Evolutionary conservation across 306 rosid species (phyloP).

Genomic region (Cucurbita ficifolia): DNA sequence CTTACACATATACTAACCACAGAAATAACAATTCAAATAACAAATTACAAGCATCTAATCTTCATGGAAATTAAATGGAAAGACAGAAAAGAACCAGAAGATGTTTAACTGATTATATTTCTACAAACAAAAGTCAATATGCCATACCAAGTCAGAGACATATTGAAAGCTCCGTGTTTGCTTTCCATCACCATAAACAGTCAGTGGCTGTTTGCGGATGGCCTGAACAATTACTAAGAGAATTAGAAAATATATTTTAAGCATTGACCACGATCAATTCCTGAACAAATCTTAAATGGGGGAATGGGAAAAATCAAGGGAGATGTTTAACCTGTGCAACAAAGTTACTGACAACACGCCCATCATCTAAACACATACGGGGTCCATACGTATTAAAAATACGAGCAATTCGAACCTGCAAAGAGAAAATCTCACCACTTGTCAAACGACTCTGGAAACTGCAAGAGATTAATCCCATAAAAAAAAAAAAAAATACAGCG

Average conservation of each 20-base stretch:
- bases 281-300: neutral
- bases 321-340: slow-evolving; percentile 10
- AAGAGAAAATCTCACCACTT: neutral
- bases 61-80: neutral
- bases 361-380: slow-evolving; percentile 12
- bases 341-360: slow-evolving; percentile 14
- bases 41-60: neutral
- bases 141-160: slow-evolving; percentile 83
- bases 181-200: slow-evolving; percentile 93
- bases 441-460: neutral
- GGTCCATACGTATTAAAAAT: slow-evolving; percentile 8
- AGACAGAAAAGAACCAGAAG: neutral
- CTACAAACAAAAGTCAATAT: neutral
- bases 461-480: neutral
- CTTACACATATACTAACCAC: neutral
- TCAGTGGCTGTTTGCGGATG: slow-evolving; percentile 79
- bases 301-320: neutral
- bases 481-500: neutral
- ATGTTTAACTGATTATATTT: neutral
- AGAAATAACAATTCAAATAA: neutral
- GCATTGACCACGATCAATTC: neutral
- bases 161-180: slow-evolving; percentile 97
- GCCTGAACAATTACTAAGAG: slow-evolving; percentile 32
- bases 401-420: slow-evolving; percentile 13
- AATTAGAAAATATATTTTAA: neutral